Evolutionary conservation across 495 filamentous ascomycete species (phyloP), one percentile per base, ranked within the genome.

Genomic region (Aspergillus taichungensis): DNA sequence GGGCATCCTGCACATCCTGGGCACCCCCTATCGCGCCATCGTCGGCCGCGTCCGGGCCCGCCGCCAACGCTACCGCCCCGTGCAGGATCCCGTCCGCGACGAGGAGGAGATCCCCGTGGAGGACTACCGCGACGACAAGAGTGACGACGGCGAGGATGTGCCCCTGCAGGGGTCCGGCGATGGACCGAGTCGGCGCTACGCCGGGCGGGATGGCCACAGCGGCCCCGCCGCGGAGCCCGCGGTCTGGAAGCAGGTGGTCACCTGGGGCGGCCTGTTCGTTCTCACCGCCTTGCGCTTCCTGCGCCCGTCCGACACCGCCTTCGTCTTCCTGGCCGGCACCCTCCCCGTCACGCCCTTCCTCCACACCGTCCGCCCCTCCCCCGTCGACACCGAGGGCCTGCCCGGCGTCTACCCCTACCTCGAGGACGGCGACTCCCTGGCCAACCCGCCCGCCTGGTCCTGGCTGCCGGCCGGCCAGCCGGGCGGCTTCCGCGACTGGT

Each of bases 401-500:
- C 58, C 56, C 0, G 42, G 41, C 3, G 40, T 55, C 7, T 62
- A 59, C 11, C 47, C 34, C 2, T 60, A 55, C 46, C 31, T 68
- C 31, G 54, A 59, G 6, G 42, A 37, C 0, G 42, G 37, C 1
- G 49, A 57, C 6, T 52, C 66, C n/a, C 41, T 66, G 35, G 14
- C 43, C n/a, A 41, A 50, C 1, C 50, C 60, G 4, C 57, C 52
- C 1, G 33, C 32, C 4, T 64, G 55, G 50, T 40, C 42, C 29
- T 69, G 66, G 66, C 47, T 69, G 42, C 56, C 66, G 6, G 42
- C 59, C 33, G 40, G 51, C 10, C 42, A 43, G 0, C 47, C 51
- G 1, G 50, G 51, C 3, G 65, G 65, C 0, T 68, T 68, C 31
- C 52, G 52, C n/a, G 65, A 68, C 42, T 68, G 61, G 18, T 24